These are phyloP conservation scores for Termitomyces sp. DNA, from an alignment of 768 basidiomycete species.

Conservation along the genomic window DNA sequence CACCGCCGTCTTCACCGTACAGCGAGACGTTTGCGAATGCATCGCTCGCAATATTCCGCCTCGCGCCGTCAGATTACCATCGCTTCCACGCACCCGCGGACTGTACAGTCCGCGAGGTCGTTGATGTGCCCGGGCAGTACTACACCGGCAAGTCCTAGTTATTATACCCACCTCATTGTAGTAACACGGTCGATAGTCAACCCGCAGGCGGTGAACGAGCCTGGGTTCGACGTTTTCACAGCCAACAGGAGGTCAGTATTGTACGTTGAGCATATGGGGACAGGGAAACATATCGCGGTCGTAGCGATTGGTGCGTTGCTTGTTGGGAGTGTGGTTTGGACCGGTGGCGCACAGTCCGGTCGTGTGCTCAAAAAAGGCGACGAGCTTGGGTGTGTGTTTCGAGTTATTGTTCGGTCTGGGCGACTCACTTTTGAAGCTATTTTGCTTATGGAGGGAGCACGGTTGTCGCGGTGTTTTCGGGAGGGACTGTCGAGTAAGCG, in stretches of 20 bases:
- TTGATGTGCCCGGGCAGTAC: slow-evolving; percentile 48
- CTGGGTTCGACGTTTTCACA: slow-evolving; percentile 57
- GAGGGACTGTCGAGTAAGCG: slow-evolving; percentile 37
- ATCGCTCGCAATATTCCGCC: slow-evolving; percentile 62
- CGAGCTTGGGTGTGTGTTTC: slow-evolving; percentile 40
- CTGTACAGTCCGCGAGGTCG: slow-evolving; percentile 39
- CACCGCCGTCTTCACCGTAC: slow-evolving; percentile 34
- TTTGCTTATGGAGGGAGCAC: slow-evolving; percentile 81
- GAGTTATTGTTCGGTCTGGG: not conserved
- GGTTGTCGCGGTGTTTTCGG: slow-evolving; percentile 53
- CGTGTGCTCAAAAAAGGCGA: slow-evolving; percentile 53
- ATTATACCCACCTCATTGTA: not conserved
- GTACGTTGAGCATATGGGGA: slow-evolving; percentile 39
- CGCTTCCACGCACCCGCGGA: slow-evolving; percentile 72
- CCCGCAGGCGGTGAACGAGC: slow-evolving; percentile 71
- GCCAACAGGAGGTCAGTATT: slow-evolving; percentile 55
- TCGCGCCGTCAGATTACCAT: slow-evolving; percentile 80
- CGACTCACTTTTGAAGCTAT: slow-evolving; percentile 22
- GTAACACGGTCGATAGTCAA: slow-evolving; percentile 40
- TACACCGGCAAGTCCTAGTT: slow-evolving; percentile 43
- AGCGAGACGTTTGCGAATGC: slow-evolving; percentile 35
- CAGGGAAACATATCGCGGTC: slow-evolving; percentile 51
- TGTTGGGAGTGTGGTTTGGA: slow-evolving; percentile 72
- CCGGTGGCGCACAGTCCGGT: slow-evolving; percentile 37
- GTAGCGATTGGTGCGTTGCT: slow-evolving; percentile 80